Percentiles rank a stretch among this genome's conserved stretches.
Conservation (phyloP, 495 filamentous ascomycete species). For the Hypoxylon rickii region DNA sequence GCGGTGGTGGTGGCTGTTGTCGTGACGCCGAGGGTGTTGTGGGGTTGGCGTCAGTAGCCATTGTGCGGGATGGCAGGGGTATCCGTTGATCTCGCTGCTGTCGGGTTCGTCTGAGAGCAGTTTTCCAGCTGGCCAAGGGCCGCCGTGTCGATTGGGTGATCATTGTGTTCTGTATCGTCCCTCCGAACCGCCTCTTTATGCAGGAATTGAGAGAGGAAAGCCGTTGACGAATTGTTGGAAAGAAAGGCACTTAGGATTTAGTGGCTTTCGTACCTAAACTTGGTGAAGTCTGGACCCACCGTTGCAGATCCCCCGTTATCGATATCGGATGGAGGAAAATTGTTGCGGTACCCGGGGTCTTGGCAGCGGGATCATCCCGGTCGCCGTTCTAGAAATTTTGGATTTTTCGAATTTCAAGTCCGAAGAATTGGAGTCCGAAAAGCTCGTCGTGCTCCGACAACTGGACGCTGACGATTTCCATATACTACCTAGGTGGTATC, state of each 20-base stretch:
- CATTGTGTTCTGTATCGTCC: slow-evolving; percentile 56
- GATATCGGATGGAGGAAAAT: slow-evolving; percentile 30
- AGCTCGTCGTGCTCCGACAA: not conserved
- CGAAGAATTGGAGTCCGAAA: too few species aligned
- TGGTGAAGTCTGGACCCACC: not conserved
- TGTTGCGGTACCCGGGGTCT: slow-evolving; percentile 26
- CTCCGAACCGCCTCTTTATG: too few species aligned
- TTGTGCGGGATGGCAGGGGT: slow-evolving; percentile 36
- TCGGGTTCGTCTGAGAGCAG: slow-evolving; percentile 53
- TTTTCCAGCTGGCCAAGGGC: slow-evolving; percentile 71
- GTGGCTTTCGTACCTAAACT: too few species aligned
- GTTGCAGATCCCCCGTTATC: slow-evolving; percentile 9
- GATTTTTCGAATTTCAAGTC: not conserved
- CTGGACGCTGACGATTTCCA: not conserved
- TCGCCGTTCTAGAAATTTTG: slow-evolving; percentile 34
- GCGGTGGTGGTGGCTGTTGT: slow-evolving; percentile 15
- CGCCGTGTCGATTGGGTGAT: slow-evolving; percentile 61
- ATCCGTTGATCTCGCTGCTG: slow-evolving; percentile 43
- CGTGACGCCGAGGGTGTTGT: slow-evolving; percentile 10
- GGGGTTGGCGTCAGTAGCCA: slow-evolving; percentile 42
- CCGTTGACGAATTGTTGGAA: too few species aligned
- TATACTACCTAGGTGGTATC: not conserved
- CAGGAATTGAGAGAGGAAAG: too few species aligned
- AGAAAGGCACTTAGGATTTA: too few species aligned
- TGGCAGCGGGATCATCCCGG: slow-evolving; percentile 6